A percentile compares a stretch with the other conserved stretches of the same genome.
phyloP scores from a whole-genome alignment of 2,329 filamentous ascomycete genomes.

The Ilyonectria sp. region DNA sequence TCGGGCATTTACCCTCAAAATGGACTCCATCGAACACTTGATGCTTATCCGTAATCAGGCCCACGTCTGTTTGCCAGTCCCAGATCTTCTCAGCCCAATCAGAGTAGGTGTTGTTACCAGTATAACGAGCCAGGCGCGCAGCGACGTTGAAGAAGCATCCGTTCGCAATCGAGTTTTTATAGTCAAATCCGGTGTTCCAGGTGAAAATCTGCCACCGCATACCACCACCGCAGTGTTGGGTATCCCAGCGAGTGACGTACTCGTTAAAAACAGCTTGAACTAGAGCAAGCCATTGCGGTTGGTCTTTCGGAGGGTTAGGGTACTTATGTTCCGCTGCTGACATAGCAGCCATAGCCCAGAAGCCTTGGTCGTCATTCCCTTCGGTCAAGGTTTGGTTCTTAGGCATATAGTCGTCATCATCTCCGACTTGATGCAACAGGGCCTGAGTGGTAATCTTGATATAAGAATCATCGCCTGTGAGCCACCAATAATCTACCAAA shows the following conservation, averaged over 20 bases:
- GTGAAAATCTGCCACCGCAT: constrained; percentile 89
- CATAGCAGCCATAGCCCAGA: constrained; percentile 90
- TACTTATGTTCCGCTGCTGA: constrained; percentile 84
- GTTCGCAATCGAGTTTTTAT: constrained; percentile 79
- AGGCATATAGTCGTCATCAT: constrained; percentile 76
- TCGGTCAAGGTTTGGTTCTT: constrained; percentile 72
- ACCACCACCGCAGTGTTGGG: constrained; percentile 76
- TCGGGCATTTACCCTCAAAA: constrained; percentile 60
- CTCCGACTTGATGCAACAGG: constrained; percentile 72
- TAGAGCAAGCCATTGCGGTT: constrained; percentile 81
- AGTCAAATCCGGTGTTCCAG: constrained; percentile 80
- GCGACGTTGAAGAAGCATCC: constrained; percentile 80
- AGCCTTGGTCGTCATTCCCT: constrained; percentile 84
- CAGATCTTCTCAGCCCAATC: constrained; percentile 82
- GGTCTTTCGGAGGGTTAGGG: constrained; percentile 73
- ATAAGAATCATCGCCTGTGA: constrained; percentile 77
- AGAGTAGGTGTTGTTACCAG: constrained; percentile 82
- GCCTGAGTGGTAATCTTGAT: constrained; percentile 73
- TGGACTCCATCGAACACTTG: constrained; percentile 67
- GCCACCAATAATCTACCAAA: constrained; percentile 80
- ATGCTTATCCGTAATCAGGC: constrained; percentile 70
- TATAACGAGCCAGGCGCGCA: constrained; percentile 82
- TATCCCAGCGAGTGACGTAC: constrained; percentile 80
- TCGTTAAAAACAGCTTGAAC: constrained; percentile 86
- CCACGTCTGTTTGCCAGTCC: constrained; percentile 71